Base-by-base conservation (phyloP, 2,329 filamentous ascomycete genomes). In the Xylariaceae sp. region DNA sequence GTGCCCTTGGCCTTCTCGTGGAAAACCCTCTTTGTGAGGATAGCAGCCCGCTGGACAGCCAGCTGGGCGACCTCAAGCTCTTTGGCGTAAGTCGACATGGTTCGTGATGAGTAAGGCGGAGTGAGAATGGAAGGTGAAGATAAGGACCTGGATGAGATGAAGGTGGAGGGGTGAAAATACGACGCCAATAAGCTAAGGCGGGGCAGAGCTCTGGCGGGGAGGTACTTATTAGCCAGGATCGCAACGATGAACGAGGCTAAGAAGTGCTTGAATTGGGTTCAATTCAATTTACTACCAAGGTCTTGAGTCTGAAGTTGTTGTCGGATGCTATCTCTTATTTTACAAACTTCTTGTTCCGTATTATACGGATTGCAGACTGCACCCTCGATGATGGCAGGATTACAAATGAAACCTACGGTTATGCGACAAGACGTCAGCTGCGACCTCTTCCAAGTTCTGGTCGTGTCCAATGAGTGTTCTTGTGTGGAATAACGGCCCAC, bases 1-100 rank as follows among this genome's bases (percentile, higher is more conserved):
- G 94, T 97, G 68, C 93, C 93, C 78, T 97, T 97, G 69, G 91
- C 88, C 76, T 93, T 94, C 69, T 93, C 89, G 77, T 92, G 81
- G 79, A 89, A 90, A 72, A 92, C 89, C 63, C 83, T 83, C 74
- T 90, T 88, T 55, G 89, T 92, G 59, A 92, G 82, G 65, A 91
- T 79, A 18, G 85, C 79, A 30, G 89, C 89, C 61, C 89, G 82
- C 74, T 90, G 88, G 37, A 92, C 88, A 53, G 89, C 88, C 34
- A 92, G 82, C 68, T 89, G 83, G 56, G 89, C 89, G 53, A 90
- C 80, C 68, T 86, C 79, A 65, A 89, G 82, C 75, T 92, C 89
- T 65, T 85, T 82, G 61, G 82, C 77, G 77, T 91, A 92, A 62
- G 64, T 54, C 59, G 80, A 69, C 64, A 75, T 77, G 56, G 59